Percentiles rank a stretch among this genome's conserved stretches.
These are phyloP conservation scores for Chaetomium sp. DNA, from an alignment of 2,329 filamentous ascomycete species.

Conservation along the genomic window DNA sequence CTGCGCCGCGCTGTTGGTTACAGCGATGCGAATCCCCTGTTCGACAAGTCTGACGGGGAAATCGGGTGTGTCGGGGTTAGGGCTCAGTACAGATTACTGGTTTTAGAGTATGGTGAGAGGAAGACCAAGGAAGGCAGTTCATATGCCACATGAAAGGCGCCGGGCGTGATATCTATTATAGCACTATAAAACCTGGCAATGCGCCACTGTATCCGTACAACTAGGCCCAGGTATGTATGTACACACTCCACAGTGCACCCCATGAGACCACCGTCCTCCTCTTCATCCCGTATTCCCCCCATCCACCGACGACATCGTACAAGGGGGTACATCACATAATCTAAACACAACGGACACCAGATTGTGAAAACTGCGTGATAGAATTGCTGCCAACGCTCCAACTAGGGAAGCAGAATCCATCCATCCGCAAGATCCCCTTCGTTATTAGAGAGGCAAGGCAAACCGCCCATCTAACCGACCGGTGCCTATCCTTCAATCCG, in stretches of 20 bases:
- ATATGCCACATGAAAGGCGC: no score
- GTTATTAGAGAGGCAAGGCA: background rate
- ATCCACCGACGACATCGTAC: background rate
- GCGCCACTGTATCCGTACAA: background rate
- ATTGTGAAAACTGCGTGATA: background rate
- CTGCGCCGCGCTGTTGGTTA: conserved; percentile 3
- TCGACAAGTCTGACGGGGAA: background rate
- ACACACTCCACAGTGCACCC: background rate
- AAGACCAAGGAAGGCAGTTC: no score
- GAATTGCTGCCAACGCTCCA: conserved; percentile 16
- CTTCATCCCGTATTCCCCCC: no score
- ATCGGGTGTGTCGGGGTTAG: background rate
- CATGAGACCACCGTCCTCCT: no score
- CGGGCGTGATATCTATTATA: background rate
- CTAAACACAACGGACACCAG: background rate
- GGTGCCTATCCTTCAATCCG: background rate
- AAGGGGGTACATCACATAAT: background rate
- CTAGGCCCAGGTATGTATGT: background rate
- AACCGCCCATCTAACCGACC: background rate
- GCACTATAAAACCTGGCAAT: background rate
- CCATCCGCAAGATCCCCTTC: background rate
- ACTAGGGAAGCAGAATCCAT: background rate
- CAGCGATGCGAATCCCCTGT: background rate
- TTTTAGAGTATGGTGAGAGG: no score
- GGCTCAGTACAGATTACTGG: background rate